Conservation (phyloP, 768 basidiomycete species). For the Mrakia frigida region DNA sequence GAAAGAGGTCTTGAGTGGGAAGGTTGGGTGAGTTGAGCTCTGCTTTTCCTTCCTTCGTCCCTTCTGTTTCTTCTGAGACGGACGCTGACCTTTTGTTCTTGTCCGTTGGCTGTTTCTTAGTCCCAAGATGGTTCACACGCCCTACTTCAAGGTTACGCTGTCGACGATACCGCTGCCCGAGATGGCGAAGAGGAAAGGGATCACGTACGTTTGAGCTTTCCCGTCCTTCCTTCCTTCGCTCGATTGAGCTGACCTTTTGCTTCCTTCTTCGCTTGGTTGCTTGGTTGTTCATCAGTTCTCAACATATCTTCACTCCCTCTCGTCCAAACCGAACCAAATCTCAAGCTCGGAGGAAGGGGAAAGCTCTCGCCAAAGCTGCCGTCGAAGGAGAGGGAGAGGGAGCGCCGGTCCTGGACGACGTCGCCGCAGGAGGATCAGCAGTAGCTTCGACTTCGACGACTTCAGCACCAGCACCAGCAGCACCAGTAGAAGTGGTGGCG, state of each 20-base stretch:
- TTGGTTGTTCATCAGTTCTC: not conserved
- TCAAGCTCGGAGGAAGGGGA: not conserved
- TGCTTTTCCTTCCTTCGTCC: not conserved
- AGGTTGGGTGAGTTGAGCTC: constrained; percentile 17
- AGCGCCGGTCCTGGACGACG: not conserved
- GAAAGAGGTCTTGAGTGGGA: constrained; percentile 23
- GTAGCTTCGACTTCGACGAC: too few species aligned
- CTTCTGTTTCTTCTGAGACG: not conserved
- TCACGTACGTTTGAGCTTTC: constrained; percentile 12
- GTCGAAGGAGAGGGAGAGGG: not conserved
- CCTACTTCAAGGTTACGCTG: constrained; percentile 28
- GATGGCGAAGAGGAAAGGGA: not conserved
- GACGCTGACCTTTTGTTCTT: not conserved
- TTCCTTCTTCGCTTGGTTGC: not conserved
- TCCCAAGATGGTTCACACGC: constrained; percentile 27
- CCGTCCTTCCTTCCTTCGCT: not conserved
- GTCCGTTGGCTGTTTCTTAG: not conserved
- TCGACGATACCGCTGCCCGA: constrained; percentile 18
- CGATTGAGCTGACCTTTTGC: not conserved
- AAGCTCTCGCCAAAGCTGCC: not conserved
- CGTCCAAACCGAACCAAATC: not conserved
- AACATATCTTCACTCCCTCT: constrained; percentile 1
- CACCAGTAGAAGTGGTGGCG: too few species aligned
- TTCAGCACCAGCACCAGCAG: too few species aligned
- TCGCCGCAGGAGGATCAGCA: too few species aligned